Evolutionary conservation across 139 green algal genomes (phyloP).

Genomic region (Volvox reticuliferus): DNA sequence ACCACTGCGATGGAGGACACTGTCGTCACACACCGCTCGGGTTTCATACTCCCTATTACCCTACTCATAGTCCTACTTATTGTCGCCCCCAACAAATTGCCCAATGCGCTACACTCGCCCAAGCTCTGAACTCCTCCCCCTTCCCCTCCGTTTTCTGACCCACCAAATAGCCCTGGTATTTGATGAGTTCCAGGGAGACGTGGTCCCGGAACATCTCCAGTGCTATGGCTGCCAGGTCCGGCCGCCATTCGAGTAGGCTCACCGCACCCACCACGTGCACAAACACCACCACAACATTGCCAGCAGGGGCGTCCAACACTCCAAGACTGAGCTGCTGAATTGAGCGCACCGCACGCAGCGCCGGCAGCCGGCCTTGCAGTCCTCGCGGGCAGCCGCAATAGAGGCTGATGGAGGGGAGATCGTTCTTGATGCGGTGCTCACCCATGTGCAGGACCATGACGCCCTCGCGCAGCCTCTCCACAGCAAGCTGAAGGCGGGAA

Average conservation of each 20-base stretch:
- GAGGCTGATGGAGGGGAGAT: constrained; percentile 24
- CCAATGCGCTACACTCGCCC: neutral
- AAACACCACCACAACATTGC: constrained; percentile 47
- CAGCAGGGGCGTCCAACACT: constrained; percentile 47
- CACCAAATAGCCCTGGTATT: constrained; percentile 52
- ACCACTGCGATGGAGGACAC: too few species aligned
- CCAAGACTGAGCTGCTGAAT: constrained; percentile 13
- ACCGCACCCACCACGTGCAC: constrained; percentile 47
- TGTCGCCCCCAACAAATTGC: too few species aligned
- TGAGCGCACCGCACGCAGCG: constrained; percentile 35
- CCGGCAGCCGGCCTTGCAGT: constrained; percentile 38
- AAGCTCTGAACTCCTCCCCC: neutral
- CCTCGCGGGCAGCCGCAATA: constrained; percentile 34
- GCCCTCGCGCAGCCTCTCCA: constrained; percentile 38
- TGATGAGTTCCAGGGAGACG: constrained; percentile 27
- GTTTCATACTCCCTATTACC: too few species aligned
- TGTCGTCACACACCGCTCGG: too few species aligned
- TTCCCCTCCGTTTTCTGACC: neutral
- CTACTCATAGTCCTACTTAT: too few species aligned
- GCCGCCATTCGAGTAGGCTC: constrained; percentile 43
- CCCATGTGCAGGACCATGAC: constrained; percentile 57
- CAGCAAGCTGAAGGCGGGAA: constrained; percentile 11
- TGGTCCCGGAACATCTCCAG: constrained; percentile 47
- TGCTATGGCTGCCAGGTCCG: constrained; percentile 18
- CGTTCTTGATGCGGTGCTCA: constrained; percentile 40